phyloP scores from a whole-genome alignment of 306 rosid genomes.

The Castanea mollissima region DNA sequence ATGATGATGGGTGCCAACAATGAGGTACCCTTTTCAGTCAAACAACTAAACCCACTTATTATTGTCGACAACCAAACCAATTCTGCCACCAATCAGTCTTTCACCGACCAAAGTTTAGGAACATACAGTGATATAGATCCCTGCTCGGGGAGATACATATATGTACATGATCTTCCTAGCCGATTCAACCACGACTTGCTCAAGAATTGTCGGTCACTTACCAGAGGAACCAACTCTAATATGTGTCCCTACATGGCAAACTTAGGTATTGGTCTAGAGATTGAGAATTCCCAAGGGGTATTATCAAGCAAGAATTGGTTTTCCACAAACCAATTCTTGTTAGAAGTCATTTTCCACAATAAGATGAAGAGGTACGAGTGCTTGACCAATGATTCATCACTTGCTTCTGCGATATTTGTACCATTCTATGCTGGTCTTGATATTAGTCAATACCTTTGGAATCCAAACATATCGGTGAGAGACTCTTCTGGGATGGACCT shows the following conservation, averaged over 20 bases:
- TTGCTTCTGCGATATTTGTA: slow-evolving; percentile 74
- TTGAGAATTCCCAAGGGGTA: slow-evolving; percentile 33
- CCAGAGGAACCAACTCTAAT: slow-evolving; percentile 63
- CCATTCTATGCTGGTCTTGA: slow-evolving; percentile 96
- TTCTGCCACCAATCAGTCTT: not conserved
- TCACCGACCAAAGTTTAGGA: not conserved
- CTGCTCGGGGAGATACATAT: slow-evolving; percentile 62
- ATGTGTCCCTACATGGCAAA: slow-evolving; percentile 71
- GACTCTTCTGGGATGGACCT: slow-evolving; percentile 65
- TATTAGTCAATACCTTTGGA: slow-evolving; percentile 64
- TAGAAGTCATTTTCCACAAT: slow-evolving; percentile 84
- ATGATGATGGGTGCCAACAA: slow-evolving; percentile 23
- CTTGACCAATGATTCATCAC: slow-evolving; percentile 57
- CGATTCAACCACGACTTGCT: slow-evolving; percentile 61
- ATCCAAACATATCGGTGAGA: slow-evolving; percentile 47
- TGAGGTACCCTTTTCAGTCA: slow-evolving; percentile 17
- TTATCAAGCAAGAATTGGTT: slow-evolving; percentile 54
- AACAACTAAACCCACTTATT: slow-evolving; percentile 17
- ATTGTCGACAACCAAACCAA: slow-evolving; percentile 12
- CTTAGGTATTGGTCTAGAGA: slow-evolving; percentile 59
- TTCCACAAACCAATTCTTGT: slow-evolving; percentile 70
- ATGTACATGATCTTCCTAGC: slow-evolving; percentile 54
- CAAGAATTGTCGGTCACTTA: slow-evolving; percentile 50
- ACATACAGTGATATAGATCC: slow-evolving; percentile 14
- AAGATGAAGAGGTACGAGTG: slow-evolving; percentile 62